Percentiles rank a stretch among this genome's conserved stretches.
These are phyloP conservation scores for Russula sp. DNA, from an alignment of 768 basidiomycete genomes.

Conservation along the genomic window DNA sequence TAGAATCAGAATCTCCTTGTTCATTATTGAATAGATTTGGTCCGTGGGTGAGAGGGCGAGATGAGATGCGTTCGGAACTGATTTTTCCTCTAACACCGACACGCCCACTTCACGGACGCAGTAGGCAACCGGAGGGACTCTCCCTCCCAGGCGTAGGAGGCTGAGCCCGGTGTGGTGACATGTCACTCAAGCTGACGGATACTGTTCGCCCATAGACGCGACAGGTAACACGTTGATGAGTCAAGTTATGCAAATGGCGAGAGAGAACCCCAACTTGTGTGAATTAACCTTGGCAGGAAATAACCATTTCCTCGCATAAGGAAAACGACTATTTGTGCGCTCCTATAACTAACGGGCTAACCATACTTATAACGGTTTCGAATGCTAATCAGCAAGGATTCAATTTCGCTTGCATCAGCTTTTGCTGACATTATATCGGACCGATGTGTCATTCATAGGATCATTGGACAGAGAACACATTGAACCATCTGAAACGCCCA, in stretches of 20 bases:
- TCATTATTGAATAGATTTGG: not conserved
- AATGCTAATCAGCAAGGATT: not conserved
- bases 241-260: not conserved
- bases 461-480: too few relatives aligned
- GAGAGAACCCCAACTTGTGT: not conserved
- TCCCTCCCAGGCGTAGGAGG: too few relatives aligned
- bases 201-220: not conserved
- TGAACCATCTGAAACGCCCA: not conserved
- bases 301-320: too few relatives aligned
- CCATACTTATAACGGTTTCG: too few relatives aligned
- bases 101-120: not conserved
- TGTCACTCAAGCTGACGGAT: not conserved
- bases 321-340: too few relatives aligned
- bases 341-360: too few relatives aligned
- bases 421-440: not conserved
- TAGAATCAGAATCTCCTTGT: not conserved
- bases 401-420: too few relatives aligned
- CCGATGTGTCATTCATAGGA: not conserved
- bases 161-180: not conserved
- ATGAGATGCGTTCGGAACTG: not conserved
- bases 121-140: not conserved
- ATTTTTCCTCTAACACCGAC: too few relatives aligned
- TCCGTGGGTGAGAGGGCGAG: not conserved
- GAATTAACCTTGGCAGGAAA: too few relatives aligned
- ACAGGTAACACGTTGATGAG: not conserved